Conservation (phyloP, 208 protist species). For the Crithidia acanthocephali region DNA sequence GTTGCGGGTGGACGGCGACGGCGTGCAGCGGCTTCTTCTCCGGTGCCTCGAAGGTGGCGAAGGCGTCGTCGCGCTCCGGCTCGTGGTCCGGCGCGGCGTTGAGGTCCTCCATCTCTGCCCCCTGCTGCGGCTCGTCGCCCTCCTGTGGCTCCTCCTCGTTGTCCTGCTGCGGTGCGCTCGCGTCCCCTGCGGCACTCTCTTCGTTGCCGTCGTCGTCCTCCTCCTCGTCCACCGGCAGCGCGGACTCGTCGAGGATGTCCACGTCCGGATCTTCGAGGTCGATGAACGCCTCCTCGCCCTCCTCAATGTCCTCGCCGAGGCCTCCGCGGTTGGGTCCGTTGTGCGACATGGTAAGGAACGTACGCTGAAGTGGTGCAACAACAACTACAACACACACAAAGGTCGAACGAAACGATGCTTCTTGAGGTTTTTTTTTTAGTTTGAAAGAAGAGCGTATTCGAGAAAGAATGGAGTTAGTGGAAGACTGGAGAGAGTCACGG, state of each 20-base stretch:
- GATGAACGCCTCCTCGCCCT: conserved; percentile 78
- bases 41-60: conserved; percentile 54
- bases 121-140: conserved; percentile 28
- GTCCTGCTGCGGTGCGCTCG: conserved; percentile 15
- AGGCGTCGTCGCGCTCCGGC: conserved; percentile 82
- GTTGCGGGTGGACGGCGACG: conserved; percentile 50
- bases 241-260: conserved; percentile 69
- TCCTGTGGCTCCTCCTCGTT: conserved; percentile 25
- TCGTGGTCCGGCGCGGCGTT: conserved; percentile 78
- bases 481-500: too few relatives aligned
- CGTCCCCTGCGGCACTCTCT: conserved; percentile 10
- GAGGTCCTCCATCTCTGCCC: conserved; percentile 71
- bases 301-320: conserved; percentile 37
- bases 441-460: too few relatives aligned
- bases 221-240: conserved; percentile 32
- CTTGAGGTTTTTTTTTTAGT: too few relatives aligned
- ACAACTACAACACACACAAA: not conserved
- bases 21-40: conserved; percentile 69
- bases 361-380: not conserved
- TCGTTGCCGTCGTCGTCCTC: conserved; percentile 48
- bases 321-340: conserved; percentile 23
- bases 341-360: conserved; percentile 23
- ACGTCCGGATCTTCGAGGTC: conserved; percentile 87
- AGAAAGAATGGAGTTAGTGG: too few relatives aligned
- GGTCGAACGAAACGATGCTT: too few relatives aligned